A percentile compares a stretch with the other conserved stretches of the same genome.
phyloP scores from a whole-genome alignment of 208 protist genomes.

The Crithidia fasciculata region DNA sequence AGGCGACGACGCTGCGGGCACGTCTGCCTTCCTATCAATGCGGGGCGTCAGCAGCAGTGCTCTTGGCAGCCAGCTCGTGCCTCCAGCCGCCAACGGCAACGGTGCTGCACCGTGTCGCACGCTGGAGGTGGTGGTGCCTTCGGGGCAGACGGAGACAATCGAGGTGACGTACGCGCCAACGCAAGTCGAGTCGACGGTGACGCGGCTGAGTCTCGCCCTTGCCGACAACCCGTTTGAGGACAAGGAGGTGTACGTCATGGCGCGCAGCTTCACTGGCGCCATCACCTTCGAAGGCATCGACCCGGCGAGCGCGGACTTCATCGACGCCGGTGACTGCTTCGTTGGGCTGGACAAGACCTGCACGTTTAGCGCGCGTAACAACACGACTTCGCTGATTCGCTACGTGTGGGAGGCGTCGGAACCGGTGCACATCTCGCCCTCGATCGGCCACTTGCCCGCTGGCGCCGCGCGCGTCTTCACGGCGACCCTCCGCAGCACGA shows the following conservation, averaged over 20 bases:
- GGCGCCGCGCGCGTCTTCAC: slow-evolving; percentile 55
- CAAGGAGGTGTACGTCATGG: slow-evolving; percentile 76
- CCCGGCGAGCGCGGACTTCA: slow-evolving; percentile 62
- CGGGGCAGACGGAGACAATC: slow-evolving; percentile 60
- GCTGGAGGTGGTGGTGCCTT: slow-evolving; percentile 65
- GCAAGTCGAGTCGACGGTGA: slow-evolving; percentile 43
- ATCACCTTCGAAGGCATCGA: slow-evolving; percentile 94
- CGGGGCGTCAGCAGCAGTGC: slow-evolving; percentile 25
- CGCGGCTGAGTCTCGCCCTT: slow-evolving; percentile 79
- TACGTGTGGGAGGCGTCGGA: slow-evolving; percentile 78
- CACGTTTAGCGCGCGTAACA: slow-evolving; percentile 89
- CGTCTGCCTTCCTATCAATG: slow-evolving; percentile 46
- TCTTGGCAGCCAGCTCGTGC: too few species aligned
- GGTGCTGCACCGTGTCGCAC: background rate
- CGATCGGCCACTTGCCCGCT: slow-evolving; percentile 64
- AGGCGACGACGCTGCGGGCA: background rate
- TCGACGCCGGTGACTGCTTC: slow-evolving; percentile 91
- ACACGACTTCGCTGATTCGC: slow-evolving; percentile 64
- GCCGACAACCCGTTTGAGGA: slow-evolving; percentile 95
- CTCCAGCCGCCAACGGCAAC: slow-evolving; percentile 35
- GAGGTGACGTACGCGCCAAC: slow-evolving; percentile 66
- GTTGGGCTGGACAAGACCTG: slow-evolving; percentile 57
- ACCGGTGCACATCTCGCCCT: slow-evolving; percentile 42
- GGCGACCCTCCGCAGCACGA: slow-evolving; percentile 37
- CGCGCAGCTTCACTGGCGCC: slow-evolving; percentile 82